phyloP scores from a whole-genome alignment of 371 early-diverging fungal species.

The Massospora cicadina region DNA sequence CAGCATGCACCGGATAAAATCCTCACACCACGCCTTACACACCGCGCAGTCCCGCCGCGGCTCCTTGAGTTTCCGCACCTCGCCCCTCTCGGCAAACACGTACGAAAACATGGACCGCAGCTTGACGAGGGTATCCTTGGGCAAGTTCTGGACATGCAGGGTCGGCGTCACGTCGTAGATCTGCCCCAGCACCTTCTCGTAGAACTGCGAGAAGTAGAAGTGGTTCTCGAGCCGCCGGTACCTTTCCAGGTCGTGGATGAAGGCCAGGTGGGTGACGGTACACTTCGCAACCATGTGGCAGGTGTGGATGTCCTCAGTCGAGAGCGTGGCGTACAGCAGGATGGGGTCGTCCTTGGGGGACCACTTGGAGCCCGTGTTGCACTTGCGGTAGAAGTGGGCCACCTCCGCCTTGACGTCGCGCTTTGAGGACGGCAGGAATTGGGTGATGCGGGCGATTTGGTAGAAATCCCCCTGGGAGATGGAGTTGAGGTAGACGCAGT shows the following conservation, averaged over 20 bases:
- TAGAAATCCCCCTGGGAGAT: constrained; percentile 1
- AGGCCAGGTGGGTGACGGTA: background rate
- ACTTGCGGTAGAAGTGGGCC: background rate
- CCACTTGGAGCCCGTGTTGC: constrained; percentile 2
- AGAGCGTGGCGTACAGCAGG: background rate
- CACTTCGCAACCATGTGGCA: background rate
- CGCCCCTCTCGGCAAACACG: background rate
- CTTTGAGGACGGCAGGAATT: background rate
- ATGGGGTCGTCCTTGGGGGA: background rate
- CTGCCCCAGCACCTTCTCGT: background rate
- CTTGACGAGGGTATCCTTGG: background rate
- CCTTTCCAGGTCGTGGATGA: background rate
- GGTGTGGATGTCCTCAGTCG: constrained; percentile 3
- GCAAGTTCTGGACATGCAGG: background rate
- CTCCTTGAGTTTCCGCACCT: background rate
- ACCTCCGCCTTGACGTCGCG: constrained; percentile 1
- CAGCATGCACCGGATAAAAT: constrained; percentile 1
- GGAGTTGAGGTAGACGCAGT: background rate
- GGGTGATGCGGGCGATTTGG: constrained; percentile 1
- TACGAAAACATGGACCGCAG: constrained; percentile 1
- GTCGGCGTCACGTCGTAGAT: background rate
- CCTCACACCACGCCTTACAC: background rate
- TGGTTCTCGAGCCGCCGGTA: background rate
- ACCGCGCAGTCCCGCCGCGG: background rate
- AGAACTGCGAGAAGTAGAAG: constrained; percentile 1